These are phyloP conservation scores for Cercophora scortea DNA, from an alignment of 495 filamentous ascomycete species.

Conservation along the genomic window DNA sequence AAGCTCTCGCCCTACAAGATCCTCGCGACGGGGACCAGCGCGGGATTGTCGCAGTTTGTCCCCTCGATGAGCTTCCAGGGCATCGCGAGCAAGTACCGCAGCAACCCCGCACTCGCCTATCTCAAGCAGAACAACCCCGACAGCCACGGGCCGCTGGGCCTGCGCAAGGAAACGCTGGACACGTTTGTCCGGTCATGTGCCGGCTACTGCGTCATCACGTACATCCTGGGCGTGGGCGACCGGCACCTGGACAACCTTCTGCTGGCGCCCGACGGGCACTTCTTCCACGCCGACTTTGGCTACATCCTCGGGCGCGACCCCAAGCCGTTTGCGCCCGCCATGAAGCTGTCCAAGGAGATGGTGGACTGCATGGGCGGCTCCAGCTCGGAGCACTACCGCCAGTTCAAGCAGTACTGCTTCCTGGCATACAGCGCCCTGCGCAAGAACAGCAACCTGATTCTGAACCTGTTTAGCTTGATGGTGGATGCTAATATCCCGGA, in stretches of 20 bases:
- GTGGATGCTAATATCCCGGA: slow-evolving; percentile 94
- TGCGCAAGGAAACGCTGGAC: slow-evolving; percentile 88
- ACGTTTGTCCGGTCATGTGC: slow-evolving; percentile 94
- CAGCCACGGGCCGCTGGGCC: slow-evolving; percentile 68
- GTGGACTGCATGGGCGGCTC: slow-evolving; percentile 94
- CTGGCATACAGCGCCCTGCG: slow-evolving; percentile 88
- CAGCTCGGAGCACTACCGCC: slow-evolving; percentile 65
- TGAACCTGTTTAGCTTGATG: slow-evolving; percentile 96
- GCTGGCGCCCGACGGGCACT: slow-evolving; percentile 81
- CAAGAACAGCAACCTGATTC: slow-evolving; percentile 82
- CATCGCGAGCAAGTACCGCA: slow-evolving; percentile 72
- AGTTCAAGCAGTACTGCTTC: slow-evolving; percentile 93
- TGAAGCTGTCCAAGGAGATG: slow-evolving; percentile 98
- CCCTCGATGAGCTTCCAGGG: slow-evolving; percentile 74
- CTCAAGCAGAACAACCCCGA: slow-evolving; percentile 88
- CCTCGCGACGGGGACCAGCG: slow-evolving; percentile 80
- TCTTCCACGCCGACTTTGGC: slow-evolving; percentile 98
- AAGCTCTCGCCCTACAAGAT: slow-evolving; percentile 95
- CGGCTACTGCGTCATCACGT: slow-evolving; percentile 98
- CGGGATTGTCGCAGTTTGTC: slow-evolving; percentile 88
- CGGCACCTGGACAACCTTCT: slow-evolving; percentile 95
- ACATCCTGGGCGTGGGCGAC: slow-evolving; percentile 95
- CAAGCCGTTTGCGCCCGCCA: slow-evolving; percentile 91
- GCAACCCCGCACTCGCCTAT: slow-evolving; percentile 67
- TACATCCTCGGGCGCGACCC: slow-evolving; percentile 97